Conservation (phyloP, 2,329 filamentous ascomycete species). For the Venturia pyrina region DNA sequence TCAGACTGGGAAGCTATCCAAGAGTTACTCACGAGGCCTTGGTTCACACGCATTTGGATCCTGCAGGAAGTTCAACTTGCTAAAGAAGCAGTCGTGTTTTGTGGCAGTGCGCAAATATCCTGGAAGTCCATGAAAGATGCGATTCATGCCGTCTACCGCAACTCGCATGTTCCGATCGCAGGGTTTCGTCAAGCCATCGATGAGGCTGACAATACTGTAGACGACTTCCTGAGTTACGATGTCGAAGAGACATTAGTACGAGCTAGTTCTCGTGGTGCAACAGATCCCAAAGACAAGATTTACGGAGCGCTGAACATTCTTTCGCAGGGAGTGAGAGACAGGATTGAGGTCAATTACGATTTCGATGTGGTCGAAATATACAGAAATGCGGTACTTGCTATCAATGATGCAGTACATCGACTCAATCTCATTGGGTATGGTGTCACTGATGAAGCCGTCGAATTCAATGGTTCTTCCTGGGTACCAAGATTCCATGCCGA, state of each 20-base stretch:
- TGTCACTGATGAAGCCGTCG: not conserved
- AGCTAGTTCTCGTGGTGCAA: not conserved
- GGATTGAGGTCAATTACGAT: not conserved
- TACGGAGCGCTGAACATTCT: not conserved
- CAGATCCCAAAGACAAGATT: not conserved
- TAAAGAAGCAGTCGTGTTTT: not conserved
- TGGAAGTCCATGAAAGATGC: not conserved
- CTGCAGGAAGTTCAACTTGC: not conserved
- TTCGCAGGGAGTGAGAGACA: not conserved
- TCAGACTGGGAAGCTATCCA: not conserved
- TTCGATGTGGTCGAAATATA: not conserved
- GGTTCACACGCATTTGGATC: constrained; percentile 2
- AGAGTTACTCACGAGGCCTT: not conserved
- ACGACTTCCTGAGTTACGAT: not conserved
- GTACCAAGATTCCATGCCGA: not conserved
- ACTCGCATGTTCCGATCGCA: not conserved
- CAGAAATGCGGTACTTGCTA: not conserved
- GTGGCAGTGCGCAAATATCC: not conserved
- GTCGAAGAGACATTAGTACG: not conserved
- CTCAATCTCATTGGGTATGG: not conserved
- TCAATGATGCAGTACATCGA: not conserved
- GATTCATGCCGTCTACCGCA: not conserved
- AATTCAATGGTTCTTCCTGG: not conserved
- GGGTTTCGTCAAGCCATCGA: not conserved
- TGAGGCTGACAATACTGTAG: not conserved